Base-by-base conservation (phyloP, 805 yeast genomes). In the Metschnikowia cerradonensis region DNA sequence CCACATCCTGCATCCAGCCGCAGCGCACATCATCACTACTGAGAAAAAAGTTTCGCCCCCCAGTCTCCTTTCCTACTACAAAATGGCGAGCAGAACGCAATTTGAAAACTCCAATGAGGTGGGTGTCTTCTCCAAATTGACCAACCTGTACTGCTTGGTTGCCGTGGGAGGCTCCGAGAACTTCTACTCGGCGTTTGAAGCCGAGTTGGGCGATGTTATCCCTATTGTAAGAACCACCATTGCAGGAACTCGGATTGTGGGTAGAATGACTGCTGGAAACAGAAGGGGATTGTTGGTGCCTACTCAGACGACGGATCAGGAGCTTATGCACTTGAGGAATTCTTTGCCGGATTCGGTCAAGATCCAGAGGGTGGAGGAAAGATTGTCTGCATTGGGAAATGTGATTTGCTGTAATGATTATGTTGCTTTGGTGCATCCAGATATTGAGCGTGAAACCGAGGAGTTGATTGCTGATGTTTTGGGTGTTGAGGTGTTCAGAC, bases 401-500 rank as follows among this genome's bases (percentile, higher is more conserved):
- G 99, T 94, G 56, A 90, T 94, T 65, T 92, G 98, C 73, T 92
- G 98, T 75, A 94, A 94, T 72, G 99, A 94, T 71, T 94, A 94
- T 68, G 99, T 95, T 62, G 99, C 99, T 3, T 80, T 94, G 58
- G 99, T 94, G 49, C 99, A 94, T 72, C 99, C 99, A 47, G 99
- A 94, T 75, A 90, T 94, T 59, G 99, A 94, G 77, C 86, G 99
- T 68, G 99, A 94, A 73, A 94, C 99, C 48, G 99, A 94, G 75
- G 99, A 94, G 76, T 77, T 94, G 61, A 94, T 94, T 67, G 96
- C 98, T 42, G 99, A 94, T 71, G 97, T 91, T 14, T 79, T 94
- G 52, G 99, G 99, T 53, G 99, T 94, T 48, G 99, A 94, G 74
- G 99, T 94, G 42, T 94, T 94, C 81, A 86, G 98, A 76, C 99